Evolutionary conservation across 2,329 filamentous ascomycete species (phyloP), one percentile per base, ranked within the genome.

Genomic region (Drechslera avenae): DNA sequence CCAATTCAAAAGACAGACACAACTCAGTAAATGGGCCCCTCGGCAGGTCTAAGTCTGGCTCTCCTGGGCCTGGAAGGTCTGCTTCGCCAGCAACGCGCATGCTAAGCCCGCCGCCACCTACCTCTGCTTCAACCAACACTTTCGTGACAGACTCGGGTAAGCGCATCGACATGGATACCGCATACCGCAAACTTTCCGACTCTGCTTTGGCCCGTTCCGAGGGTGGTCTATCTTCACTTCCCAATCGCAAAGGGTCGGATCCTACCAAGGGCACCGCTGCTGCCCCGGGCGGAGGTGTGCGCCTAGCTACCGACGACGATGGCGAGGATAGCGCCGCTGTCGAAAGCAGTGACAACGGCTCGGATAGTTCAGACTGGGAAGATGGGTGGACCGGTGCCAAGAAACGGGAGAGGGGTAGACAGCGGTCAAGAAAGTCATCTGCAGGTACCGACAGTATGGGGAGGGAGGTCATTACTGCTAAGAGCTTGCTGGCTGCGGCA

Each of bases 171-270:
- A 83, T 89, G 72, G 84, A 81, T 51, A 87, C 79, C 56, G 86
- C 88, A 3, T 90, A 91, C 66, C 81, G 86, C 42, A 82, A 84
- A 51, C 75, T 91, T 14, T 90, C 88, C 1, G 87, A 92, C 66
- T 87, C 87, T 9, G 86, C 86, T 42, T 74, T 92, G 35, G 79
- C 84, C 3, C 81, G 80, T 23, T 85, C 86, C 4, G 81, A 83
- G 14, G 86, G 88, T 21, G 83, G 78, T 42, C 74, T 93, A 26
- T 81, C 86, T 5, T 77, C 79, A 42, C 76, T 90, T 13, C 61
- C 54, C 12, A 68, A 58, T 56, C 81, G 83, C 42, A 87, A 86
- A 60, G 73, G 68, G 14, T 72, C 71, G 33, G 68, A 75, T 50
- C 70, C 68, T 6, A 35, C 57, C n/a, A 68, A 65, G 47, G 73